Evolutionary conservation across 2,329 filamentous ascomycete species (phyloP).

Genomic region (Arthrobotrys megalospora): DNA sequence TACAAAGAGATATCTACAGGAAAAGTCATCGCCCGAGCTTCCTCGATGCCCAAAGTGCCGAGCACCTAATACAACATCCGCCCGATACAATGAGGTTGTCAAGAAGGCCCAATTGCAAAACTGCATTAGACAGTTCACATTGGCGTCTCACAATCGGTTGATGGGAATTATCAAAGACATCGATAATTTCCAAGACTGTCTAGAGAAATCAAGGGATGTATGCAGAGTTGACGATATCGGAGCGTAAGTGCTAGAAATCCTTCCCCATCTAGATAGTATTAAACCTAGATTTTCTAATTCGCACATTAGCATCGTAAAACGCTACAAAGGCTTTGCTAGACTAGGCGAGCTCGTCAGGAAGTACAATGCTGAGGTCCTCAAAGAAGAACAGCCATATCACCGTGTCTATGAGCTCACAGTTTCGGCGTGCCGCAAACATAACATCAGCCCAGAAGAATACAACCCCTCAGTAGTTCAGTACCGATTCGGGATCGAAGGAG

Average conservation of each 20-base stretch:
- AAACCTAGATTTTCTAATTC: background rate
- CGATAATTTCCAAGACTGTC: constrained; percentile 7
- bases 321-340: background rate
- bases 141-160: constrained; percentile 18
- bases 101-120: constrained; percentile 54
- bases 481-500: constrained; percentile 52
- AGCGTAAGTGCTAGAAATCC: constrained; percentile 7
- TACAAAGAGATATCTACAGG: constrained; percentile 13
- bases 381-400: constrained; percentile 54
- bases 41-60: constrained; percentile 46
- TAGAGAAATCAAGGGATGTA: constrained; percentile 23
- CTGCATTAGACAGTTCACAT: constrained; percentile 39
- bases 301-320: background rate
- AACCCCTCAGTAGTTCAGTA: constrained; percentile 48
- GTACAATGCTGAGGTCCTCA: constrained; percentile 26
- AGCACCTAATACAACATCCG: constrained; percentile 28
- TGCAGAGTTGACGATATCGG: background rate
- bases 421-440: constrained; percentile 27
- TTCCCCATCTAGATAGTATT: background rate
- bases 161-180: background rate
- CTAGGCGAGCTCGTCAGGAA: background rate
- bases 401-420: constrained; percentile 45
- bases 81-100: constrained; percentile 51
- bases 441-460: constrained; percentile 24
- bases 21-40: constrained; percentile 30